These are phyloP conservation scores for Linum trigynum DNA, from an alignment of 345 rosid genomes.

Conservation along the genomic window DNA sequence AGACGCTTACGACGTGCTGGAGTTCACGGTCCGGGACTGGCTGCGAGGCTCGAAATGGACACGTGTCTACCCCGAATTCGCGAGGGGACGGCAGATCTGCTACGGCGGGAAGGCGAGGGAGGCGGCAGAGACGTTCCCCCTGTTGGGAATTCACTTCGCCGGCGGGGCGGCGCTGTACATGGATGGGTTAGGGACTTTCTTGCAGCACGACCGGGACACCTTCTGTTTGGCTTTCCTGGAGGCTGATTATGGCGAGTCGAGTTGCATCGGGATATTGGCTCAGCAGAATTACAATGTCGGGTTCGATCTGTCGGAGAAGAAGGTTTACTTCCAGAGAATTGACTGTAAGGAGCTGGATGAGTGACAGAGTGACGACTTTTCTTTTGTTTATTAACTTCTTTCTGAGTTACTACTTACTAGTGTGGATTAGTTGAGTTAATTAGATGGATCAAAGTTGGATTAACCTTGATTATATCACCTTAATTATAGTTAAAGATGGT, in stretches of 20 bases:
- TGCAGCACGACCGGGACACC: background rate
- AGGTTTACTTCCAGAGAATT: conserved; percentile 24
- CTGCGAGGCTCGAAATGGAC: background rate
- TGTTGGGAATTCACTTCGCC: background rate
- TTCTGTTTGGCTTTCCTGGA: background rate
- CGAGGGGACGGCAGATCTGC: background rate
- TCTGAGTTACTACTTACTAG: no score
- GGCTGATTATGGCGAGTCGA: background rate
- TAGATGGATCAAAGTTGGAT: no score
- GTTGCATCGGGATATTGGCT: conserved; percentile 25
- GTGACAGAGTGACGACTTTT: background rate
- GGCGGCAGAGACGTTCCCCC: background rate
- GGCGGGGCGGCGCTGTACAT: background rate
- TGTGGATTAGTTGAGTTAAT: no score
- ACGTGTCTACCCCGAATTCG: background rate
- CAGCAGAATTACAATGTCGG: conserved; percentile 35
- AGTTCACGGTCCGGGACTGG: background rate
- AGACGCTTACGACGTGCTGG: background rate
- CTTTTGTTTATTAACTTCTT: no score
- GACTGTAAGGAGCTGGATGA: conserved; percentile 24
- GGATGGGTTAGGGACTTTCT: background rate
- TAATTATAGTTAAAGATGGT: no score
- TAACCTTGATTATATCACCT: no score
- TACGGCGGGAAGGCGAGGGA: background rate
- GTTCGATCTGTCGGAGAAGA: conserved; percentile 16